Conservation (phyloP, 768 basidiomycete genomes). For the Cystobasidium onofrii region DNA sequence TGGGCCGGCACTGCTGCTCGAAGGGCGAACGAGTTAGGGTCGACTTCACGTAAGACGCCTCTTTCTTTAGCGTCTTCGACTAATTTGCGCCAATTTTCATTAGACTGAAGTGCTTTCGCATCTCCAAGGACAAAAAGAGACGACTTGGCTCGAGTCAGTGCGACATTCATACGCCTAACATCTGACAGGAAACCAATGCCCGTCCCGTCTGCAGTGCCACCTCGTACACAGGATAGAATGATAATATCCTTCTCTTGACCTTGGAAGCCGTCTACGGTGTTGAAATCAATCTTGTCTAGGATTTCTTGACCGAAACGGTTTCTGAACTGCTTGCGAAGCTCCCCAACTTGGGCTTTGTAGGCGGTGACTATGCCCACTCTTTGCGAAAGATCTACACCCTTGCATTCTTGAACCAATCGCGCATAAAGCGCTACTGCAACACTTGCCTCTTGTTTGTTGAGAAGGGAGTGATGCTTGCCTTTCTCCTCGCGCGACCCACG, state of each 20-base stretch:
- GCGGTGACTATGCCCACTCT: conserved; percentile 28
- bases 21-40: not conserved
- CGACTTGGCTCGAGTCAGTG: conserved; percentile 87
- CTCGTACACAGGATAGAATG: conserved; percentile 91
- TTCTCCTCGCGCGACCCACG: conserved; percentile 56
- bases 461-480: conserved; percentile 62
- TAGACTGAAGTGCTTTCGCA: conserved; percentile 67
- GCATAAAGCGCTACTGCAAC: conserved; percentile 69
- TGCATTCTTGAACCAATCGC: conserved; percentile 59
- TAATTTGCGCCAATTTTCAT: conserved; percentile 40
- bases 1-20: not conserved
- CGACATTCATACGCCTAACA: conserved; percentile 85
- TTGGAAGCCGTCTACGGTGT: conserved; percentile 95
- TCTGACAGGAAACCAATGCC: conserved; percentile 83
- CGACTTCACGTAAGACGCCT: conserved; percentile 14
- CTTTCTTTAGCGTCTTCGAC: conserved; percentile 37
- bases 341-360: conserved; percentile 48
- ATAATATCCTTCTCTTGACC: conserved; percentile 98
- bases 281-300: conserved; percentile 70
- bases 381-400: conserved; percentile 46
- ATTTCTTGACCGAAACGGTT: conserved; percentile 65
- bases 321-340: conserved; percentile 63
- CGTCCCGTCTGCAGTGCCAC: conserved; percentile 65
- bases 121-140: conserved; percentile 91
- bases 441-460: conserved; percentile 65